Evolutionary conservation across 2,329 filamentous ascomycete species (phyloP), one percentile per base, ranked within the genome.

Genomic region (Scedosporium apiospermum): DNA sequence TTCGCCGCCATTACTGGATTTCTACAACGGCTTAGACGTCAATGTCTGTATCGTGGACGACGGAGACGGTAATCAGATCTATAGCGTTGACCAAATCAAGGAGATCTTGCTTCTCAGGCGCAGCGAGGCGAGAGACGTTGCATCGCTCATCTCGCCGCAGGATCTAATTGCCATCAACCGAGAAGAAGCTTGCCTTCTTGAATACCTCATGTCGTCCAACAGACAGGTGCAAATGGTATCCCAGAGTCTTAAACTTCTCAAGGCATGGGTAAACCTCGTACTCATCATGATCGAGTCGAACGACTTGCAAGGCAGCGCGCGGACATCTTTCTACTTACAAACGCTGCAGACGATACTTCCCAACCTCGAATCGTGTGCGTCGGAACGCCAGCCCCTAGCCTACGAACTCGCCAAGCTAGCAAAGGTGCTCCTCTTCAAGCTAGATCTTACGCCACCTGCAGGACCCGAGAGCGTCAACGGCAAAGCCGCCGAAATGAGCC

Each of bases 331-430:
- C 71, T 87, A 96, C 62, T 77, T 98, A 10, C 91, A 96, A 71
- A 88, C 90, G 0, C 80, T 99, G 4, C 93, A 98, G 71, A 84
- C 93, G 14, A 89, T 96, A 58, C 80, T 97, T 6, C 93, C 95
- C 0, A 96, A 91, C 66, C 82, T 99, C 12, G 93, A 98, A 71
- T 82, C 82, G 18, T 88, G 89, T 59, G 86, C 91, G 63, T 81
- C 84, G 4, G 85, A 89, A 9, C 86, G 88, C 63, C 80, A 87
- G 1, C 79, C 81, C 14, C 88, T 92, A 62, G 89, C 91, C 3
- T 77, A 88, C 27, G 87, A 96, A 69, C 80, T 97, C 26, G 89
- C 91, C 16, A 86, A 85, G 66, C 80, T 96, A n/a, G 86, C 88
- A 10, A 87, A 88, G 69, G 81, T 88, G 21, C 77, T 95, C 1